A percentile compares a stretch with the other conserved stretches of the same genome.
phyloP scores from a whole-genome alignment of 2,329 filamentous ascomycete species.

The Fusarium sp. region DNA sequence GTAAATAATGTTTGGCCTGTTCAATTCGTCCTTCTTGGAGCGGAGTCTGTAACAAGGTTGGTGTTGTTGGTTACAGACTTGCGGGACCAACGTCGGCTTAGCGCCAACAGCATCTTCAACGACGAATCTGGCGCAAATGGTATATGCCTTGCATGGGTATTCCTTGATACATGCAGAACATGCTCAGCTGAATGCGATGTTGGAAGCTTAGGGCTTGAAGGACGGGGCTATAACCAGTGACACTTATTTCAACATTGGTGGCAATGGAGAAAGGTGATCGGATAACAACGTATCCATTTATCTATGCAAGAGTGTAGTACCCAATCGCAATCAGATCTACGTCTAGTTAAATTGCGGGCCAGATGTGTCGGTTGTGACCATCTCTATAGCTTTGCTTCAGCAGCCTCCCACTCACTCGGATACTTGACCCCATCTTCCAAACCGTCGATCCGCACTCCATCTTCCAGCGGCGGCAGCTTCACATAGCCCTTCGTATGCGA shows the following conservation, averaged over 20 bases:
- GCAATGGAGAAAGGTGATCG: neutral
- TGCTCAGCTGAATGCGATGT: neutral
- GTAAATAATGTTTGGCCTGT: neutral
- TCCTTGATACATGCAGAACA: neutral
- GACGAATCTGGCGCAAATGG: neutral
- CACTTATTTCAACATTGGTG: neutral
- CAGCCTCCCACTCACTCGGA: slow-evolving; percentile 46
- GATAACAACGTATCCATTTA: neutral
- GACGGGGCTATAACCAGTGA: neutral
- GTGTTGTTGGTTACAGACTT: slow-evolving; percentile 22
- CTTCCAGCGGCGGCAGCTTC: slow-evolving; percentile 46
- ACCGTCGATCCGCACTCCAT: slow-evolving; percentile 3
- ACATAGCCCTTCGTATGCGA: slow-evolving; percentile 50
- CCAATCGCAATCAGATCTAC: neutral
- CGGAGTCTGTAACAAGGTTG: slow-evolving; percentile 4
- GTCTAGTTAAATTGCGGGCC: neutral
- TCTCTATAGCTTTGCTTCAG: slow-evolving; percentile 36
- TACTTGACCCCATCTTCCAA: slow-evolving; percentile 26
- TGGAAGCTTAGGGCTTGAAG: neutral
- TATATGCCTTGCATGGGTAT: neutral
- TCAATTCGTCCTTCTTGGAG: neutral
- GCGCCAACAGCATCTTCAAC: slow-evolving; percentile 41
- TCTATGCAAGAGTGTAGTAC: neutral
- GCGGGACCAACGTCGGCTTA: slow-evolving; percentile 5
- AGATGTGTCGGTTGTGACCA: neutral